A percentile compares a stretch with the other conserved stretches of the same genome.
Evolutionary conservation across 2,329 filamentous ascomycete genomes (phyloP).

Genomic region (Hypoxylon sp.): DNA sequence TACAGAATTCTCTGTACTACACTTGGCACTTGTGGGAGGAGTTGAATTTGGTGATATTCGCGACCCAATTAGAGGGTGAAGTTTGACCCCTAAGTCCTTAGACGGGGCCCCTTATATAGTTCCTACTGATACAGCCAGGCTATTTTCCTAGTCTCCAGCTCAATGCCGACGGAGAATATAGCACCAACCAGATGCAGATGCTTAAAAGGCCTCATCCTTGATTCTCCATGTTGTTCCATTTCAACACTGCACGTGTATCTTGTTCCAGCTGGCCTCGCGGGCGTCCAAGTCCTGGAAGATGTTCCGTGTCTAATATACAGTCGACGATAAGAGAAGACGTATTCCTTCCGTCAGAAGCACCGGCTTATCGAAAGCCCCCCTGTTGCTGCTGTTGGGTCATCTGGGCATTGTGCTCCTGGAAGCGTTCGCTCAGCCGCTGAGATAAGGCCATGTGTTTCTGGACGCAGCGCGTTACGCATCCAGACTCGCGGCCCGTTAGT

Average conservation of each 20-base stretch:
- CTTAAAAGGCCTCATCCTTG: background rate
- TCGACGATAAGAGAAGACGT: background rate
- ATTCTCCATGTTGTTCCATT: background rate
- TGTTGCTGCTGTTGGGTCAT: constrained; percentile 65
- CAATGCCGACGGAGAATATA: background rate
- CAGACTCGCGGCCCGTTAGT: constrained; percentile 86
- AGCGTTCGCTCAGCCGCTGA: constrained; percentile 90
- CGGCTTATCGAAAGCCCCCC: constrained; percentile 58
- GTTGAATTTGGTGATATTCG: constrained; percentile 30
- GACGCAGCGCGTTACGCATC: constrained; percentile 94
- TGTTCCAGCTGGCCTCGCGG: background rate
- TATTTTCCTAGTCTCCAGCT: constrained; percentile 12
- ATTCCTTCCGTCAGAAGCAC: background rate
- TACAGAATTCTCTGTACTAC: too few relatives aligned
- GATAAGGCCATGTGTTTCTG: constrained; percentile 95
- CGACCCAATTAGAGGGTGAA: background rate
- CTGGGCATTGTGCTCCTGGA: constrained; percentile 76
- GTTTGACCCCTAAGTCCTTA: constrained; percentile 2
- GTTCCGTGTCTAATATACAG: constrained; percentile 8
- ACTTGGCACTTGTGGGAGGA: background rate
- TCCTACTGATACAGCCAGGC: constrained; percentile 36
- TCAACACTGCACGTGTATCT: constrained; percentile 11
- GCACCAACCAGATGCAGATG: background rate
- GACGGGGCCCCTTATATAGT: background rate
- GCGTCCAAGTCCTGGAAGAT: background rate